These are phyloP conservation scores for Viola odorata DNA, from an alignment of 345 rosid species.

Conservation along the genomic window DNA sequence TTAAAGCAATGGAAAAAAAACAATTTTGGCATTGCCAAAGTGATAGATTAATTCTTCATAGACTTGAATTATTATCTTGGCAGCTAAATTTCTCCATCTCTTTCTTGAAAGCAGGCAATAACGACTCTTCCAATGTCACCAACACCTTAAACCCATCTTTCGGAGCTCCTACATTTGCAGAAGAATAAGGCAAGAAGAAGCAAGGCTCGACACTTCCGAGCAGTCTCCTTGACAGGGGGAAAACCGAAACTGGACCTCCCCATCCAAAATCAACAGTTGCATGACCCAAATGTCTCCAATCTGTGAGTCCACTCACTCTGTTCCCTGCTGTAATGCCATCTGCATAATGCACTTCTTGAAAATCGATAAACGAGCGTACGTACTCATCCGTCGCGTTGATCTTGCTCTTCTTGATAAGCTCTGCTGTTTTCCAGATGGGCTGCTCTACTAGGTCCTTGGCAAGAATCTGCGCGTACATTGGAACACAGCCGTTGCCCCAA, in stretches of 20 bases:
- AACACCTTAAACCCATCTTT: slow-evolving; percentile 63
- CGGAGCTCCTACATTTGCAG: slow-evolving; percentile 20
- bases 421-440: slow-evolving; percentile 74
- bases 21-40: no score
- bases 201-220: slow-evolving; percentile 79
- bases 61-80: slow-evolving; percentile 14
- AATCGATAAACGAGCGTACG: slow-evolving; percentile 71
- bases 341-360: slow-evolving; percentile 43
- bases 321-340: slow-evolving; percentile 51
- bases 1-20: no score
- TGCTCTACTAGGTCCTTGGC: slow-evolving; percentile 50
- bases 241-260: slow-evolving; percentile 72
- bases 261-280: slow-evolving; percentile 77
- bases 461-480: slow-evolving; percentile 51
- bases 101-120: slow-evolving; percentile 44
- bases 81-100: slow-evolving; percentile 56
- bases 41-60: no score
- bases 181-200: slow-evolving; percentile 74
- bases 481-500: slow-evolving; percentile 85
- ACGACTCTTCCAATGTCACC: slow-evolving; percentile 49
- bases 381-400: slow-evolving; percentile 50
- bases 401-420: slow-evolving; percentile 72
- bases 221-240: slow-evolving; percentile 56
- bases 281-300: slow-evolving; percentile 89
- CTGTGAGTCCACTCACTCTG: slow-evolving; percentile 83